phyloP scores from a whole-genome alignment of 495 filamentous ascomycete genomes.

The Trichoderma reesei region DNA sequence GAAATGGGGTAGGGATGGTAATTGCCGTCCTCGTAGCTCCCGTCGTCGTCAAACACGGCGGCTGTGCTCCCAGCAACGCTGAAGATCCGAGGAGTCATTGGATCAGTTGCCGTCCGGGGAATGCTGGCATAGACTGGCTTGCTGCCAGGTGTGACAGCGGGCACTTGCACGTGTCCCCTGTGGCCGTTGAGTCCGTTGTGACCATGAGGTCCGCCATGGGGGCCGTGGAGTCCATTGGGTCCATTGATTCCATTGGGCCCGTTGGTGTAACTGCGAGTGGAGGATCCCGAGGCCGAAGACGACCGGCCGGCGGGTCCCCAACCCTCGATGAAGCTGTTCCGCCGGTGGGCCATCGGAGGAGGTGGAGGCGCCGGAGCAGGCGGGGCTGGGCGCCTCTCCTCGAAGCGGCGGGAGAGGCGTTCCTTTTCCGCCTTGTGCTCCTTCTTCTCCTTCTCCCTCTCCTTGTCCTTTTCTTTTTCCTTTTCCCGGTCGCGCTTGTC shows the following conservation, averaged over 20 bases:
- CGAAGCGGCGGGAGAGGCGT: conserved; percentile 12
- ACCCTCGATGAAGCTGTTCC: conserved; percentile 29
- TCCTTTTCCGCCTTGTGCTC: conserved; percentile 14
- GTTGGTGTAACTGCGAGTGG: conserved; percentile 9
- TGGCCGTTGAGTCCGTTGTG: neutral
- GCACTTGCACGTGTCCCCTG: conserved; percentile 6
- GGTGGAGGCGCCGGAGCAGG: conserved; percentile 19
- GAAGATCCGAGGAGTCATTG: conserved; percentile 7
- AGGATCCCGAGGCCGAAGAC: conserved; percentile 1
- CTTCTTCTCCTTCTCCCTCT: conserved; percentile 14
- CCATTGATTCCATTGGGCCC: neutral
- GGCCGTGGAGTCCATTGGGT: neutral
- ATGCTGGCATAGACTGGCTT: neutral
- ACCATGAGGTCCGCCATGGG: neutral
- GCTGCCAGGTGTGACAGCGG: conserved; percentile 4
- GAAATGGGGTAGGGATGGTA: conserved; percentile 15
- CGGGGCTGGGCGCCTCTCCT: conserved; percentile 19
- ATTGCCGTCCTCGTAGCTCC: conserved; percentile 14
- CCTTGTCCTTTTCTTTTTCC: conserved; percentile 14
- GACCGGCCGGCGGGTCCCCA: conserved; percentile 18
- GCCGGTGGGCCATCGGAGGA: conserved; percentile 14
- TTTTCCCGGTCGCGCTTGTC: conserved; percentile 12
- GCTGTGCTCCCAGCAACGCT: conserved; percentile 1
- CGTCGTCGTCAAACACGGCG: conserved; percentile 9
- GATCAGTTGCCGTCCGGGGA: conserved; percentile 3